Conservation (phyloP, 1,139 yeast species). For the Yamadazyma buinensis region DNA sequence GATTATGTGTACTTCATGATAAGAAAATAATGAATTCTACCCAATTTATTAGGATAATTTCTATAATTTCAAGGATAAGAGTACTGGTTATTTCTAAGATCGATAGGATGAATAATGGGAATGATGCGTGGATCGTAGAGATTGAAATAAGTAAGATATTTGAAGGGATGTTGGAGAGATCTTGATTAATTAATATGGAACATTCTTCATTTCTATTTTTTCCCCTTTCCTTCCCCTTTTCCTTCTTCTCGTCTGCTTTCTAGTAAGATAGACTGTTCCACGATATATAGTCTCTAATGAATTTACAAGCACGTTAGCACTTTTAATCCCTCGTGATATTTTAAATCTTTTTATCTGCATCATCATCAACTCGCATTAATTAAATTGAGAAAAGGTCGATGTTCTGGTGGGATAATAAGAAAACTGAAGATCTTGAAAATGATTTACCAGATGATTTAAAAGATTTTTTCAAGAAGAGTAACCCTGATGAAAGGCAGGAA, state of each 20-base stretch:
- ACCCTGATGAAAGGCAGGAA: constrained; percentile 26
- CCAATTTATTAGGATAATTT: constrained; percentile 43
- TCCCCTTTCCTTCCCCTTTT: no score
- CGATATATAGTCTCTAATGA: no score
- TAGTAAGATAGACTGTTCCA: no score
- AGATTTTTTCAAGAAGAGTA: constrained; percentile 29
- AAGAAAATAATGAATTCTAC: constrained; percentile 29
- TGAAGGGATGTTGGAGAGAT: constrained; percentile 37
- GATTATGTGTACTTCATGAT: constrained; percentile 11
- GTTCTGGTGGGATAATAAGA: constrained; percentile 15
- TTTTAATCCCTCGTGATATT: no score
- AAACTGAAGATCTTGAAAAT: constrained; percentile 24
- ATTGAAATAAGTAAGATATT: constrained; percentile 34
- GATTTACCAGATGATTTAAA: constrained; percentile 32
- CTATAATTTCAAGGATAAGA: constrained; percentile 46
- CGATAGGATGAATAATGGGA: constrained; percentile 4
- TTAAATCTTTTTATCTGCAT: not conserved
- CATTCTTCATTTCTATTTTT: no score
- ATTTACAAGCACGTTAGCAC: no score
- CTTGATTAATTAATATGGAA: not conserved
- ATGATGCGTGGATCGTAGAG: constrained; percentile 13
- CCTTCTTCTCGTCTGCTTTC: no score
- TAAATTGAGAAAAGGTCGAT: no score
- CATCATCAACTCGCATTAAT: not conserved
- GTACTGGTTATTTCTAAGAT: constrained; percentile 20